Percentiles rank a stretch among this genome's conserved stretches.
Conservation (phyloP, 2,329 filamentous ascomycete species). For the Whalleya microplaca region DNA sequence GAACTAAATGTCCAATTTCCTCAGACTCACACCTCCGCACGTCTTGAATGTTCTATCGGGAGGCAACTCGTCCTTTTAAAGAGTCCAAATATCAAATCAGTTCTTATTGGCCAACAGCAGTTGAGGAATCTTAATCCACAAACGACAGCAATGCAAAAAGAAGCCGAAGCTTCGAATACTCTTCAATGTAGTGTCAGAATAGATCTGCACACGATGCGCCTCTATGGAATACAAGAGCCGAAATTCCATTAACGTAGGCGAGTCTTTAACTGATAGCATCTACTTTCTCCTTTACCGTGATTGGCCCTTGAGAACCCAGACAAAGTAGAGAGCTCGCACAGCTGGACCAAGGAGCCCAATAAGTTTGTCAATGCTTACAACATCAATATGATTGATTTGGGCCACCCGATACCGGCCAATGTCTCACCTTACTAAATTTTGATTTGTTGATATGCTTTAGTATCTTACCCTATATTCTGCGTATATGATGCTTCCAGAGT, state of each 20-base stretch:
- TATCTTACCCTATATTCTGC: constrained; percentile 35
- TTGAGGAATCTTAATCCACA: constrained; percentile 38
- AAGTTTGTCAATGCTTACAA: constrained; percentile 41
- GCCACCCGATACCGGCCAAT: constrained; percentile 39
- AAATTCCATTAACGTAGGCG: constrained; percentile 38
- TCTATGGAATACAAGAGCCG: constrained; percentile 43
- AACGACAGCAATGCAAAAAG: constrained; percentile 44
- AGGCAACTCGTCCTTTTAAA: too few relatives aligned
- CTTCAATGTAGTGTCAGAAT: constrained; percentile 46
- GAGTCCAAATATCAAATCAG: too few relatives aligned
- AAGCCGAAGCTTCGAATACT: constrained; percentile 46
- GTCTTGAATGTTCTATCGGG: too few relatives aligned
- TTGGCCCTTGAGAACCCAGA: constrained; percentile 5
- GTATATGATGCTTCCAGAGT: constrained; percentile 34
- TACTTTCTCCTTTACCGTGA: neutral
- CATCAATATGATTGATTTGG: constrained; percentile 44
- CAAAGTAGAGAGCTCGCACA: constrained; percentile 32
- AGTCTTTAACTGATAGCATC: neutral
- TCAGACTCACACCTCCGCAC: too few relatives aligned
- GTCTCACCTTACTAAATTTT: constrained; percentile 45
- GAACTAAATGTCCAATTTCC: too few relatives aligned
- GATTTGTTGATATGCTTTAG: constrained; percentile 37
- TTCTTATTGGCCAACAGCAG: neutral
- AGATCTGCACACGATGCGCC: constrained; percentile 44
- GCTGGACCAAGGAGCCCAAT: constrained; percentile 41